phyloP scores from a whole-genome alignment of 2,329 filamentous ascomycete genomes.

The Botrytis fragariae region DNA sequence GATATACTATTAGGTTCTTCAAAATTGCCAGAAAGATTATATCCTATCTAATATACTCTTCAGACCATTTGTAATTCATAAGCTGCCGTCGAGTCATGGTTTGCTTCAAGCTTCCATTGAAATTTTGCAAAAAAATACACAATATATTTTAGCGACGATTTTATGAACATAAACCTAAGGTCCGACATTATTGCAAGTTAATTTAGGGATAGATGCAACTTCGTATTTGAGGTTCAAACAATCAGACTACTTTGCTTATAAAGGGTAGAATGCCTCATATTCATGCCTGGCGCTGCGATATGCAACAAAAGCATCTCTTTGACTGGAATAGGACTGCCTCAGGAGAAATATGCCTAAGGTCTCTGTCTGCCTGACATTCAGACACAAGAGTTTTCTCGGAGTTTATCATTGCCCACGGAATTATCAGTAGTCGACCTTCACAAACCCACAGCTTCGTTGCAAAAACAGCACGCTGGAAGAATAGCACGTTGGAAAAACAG shows the following conservation, averaged over 20 bases:
- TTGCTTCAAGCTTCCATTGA: neutral
- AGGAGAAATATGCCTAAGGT: neutral
- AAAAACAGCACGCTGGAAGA: neutral
- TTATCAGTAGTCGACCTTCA: neutral
- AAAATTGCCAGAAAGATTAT: neutral
- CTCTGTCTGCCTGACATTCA: neutral
- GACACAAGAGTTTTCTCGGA: neutral
- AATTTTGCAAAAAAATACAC: neutral
- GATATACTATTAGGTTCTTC: neutral
- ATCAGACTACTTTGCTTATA: neutral
- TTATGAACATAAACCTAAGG: neutral
- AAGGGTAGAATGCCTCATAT: neutral
- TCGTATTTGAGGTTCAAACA: neutral
- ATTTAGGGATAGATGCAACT: neutral
- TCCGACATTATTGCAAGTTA: neutral
- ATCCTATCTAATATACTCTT: neutral
- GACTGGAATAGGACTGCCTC: neutral
- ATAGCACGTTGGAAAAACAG: neutral
- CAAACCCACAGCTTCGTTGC: neutral
- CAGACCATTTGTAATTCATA: too few species aligned
- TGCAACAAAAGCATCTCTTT: slow-evolving; percentile 6
- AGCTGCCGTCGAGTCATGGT: too few species aligned
- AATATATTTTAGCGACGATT: neutral
- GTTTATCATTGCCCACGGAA: neutral
- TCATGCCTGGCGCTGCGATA: slow-evolving; percentile 8